phyloP scores from a whole-genome alignment of 495 filamentous ascomycete species.

The Hyaloscypha finlandica region DNA sequence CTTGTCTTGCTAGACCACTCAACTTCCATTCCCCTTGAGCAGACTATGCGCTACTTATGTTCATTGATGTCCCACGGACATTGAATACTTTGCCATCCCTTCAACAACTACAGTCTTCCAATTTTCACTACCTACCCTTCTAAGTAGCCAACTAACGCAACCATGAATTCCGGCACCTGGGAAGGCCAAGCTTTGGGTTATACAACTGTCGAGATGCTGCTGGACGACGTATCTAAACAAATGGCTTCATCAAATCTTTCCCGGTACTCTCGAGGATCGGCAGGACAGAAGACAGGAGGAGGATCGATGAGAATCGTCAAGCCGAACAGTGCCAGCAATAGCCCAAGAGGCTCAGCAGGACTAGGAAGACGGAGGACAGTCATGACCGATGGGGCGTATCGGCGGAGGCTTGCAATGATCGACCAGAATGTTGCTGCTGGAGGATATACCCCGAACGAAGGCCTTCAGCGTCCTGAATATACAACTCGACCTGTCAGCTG shows the following conservation, averaged over 20 bases:
- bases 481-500: slow-evolving; percentile 64
- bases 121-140: slow-evolving; percentile 1
- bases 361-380: slow-evolving; percentile 43
- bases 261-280: slow-evolving; percentile 43
- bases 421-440: slow-evolving; percentile 39
- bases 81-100: slow-evolving; percentile 6
- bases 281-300: slow-evolving; percentile 40
- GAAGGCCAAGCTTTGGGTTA: slow-evolving; percentile 19
- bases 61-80: slow-evolving; percentile 5
- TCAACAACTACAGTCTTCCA: not conserved
- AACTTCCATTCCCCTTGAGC: slow-evolving; percentile 19
- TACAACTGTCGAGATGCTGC: slow-evolving; percentile 31
- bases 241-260: slow-evolving; percentile 34
- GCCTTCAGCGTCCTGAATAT: slow-evolving; percentile 35
- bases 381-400: slow-evolving; percentile 41
- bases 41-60: slow-evolving; percentile 19
- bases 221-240: slow-evolving; percentile 34
- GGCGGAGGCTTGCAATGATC: slow-evolving; percentile 29
- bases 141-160: slow-evolving; percentile 4
- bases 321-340: slow-evolving; percentile 67
- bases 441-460: slow-evolving; percentile 33
- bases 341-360: slow-evolving; percentile 55
- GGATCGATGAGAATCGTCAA: slow-evolving; percentile 61
- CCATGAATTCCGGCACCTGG: slow-evolving; percentile 28
- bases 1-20: slow-evolving; percentile 17